Percentiles rank a stretch among this genome's conserved stretches.
Evolutionary conservation across 1,139 yeast species (phyloP).

Genomic region (Nakaseomyces sp.): DNA sequence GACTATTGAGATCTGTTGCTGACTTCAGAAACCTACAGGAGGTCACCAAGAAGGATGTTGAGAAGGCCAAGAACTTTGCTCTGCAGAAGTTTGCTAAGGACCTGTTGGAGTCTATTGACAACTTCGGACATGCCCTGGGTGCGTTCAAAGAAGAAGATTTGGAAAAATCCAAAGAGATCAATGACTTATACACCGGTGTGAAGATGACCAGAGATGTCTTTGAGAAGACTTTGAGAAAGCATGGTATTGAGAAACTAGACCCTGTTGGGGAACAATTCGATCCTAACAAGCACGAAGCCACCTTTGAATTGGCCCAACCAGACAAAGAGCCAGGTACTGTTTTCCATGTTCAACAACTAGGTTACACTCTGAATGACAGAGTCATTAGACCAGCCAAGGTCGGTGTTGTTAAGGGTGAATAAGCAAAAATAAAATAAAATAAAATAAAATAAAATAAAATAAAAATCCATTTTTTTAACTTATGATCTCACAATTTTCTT

Average conservation of each 20-base stretch:
- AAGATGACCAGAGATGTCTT: conserved; percentile 83
- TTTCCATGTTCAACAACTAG: conserved; percentile 87
- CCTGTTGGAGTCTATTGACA: conserved; percentile 80
- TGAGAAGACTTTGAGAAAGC: conserved; percentile 71
- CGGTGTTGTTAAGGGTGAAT: conserved; percentile 67
- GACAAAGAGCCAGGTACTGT: conserved; percentile 90
- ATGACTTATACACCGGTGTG: conserved; percentile 79
- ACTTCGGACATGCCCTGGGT: conserved; percentile 77
- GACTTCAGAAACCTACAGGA: conserved; percentile 92
- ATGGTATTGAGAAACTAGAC: conserved; percentile 73
- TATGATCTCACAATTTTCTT: too few species aligned
- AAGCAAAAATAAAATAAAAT: too few species aligned
- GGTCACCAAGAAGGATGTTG: conserved; percentile 77
- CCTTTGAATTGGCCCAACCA: conserved; percentile 80
- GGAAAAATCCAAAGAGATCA: conserved; percentile 51
- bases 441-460: too few species aligned
- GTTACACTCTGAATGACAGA: conserved; percentile 77
- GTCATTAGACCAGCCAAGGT: conserved; percentile 95
- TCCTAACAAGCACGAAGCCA: conserved; percentile 89
- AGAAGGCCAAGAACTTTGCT: conserved; percentile 85
- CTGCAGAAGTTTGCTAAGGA: conserved; percentile 90
- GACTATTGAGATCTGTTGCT: conserved; percentile 75
- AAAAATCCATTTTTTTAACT: too few species aligned
- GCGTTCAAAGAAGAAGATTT: conserved; percentile 61
- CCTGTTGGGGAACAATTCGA: conserved; percentile 83